Conservation (phyloP, 1,139 yeast species). For the Protomyces inundatus region DNA sequence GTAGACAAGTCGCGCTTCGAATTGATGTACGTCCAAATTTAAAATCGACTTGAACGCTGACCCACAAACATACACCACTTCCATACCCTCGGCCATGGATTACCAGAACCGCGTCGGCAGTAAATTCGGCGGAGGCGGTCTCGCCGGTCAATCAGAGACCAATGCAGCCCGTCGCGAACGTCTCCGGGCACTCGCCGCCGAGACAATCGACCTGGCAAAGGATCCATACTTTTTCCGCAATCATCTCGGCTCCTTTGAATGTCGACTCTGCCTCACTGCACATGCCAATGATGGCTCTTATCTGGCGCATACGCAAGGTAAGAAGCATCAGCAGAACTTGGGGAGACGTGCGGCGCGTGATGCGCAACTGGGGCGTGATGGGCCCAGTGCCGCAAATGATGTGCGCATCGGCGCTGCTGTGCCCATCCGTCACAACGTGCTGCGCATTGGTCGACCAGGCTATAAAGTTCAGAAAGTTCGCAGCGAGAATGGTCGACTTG, state of each 20-base stretch:
- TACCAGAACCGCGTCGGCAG: conserved; percentile 20
- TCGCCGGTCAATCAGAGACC: conserved; percentile 63
- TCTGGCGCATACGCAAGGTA: conserved; percentile 72
- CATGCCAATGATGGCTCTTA: conserved; percentile 74
- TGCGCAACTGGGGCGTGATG: conserved; percentile 12
- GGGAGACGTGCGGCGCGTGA: conserved; percentile 50
- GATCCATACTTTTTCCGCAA: conserved; percentile 73
- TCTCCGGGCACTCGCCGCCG: conserved; percentile 57
- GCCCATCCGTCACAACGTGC: conserved; percentile 48
- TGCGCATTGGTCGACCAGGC: conserved; percentile 67
- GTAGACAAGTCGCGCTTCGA: not conserved
- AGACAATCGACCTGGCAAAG: conserved; percentile 59
- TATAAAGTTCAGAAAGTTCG: conserved; percentile 62
- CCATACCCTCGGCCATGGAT: not conserved
- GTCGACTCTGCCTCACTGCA: conserved; percentile 67
- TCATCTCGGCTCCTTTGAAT: conserved; percentile 69
- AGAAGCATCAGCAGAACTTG: conserved; percentile 64
- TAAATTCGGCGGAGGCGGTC: conserved; percentile 52
- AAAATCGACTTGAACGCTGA: not conserved
- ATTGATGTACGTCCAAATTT: not conserved
- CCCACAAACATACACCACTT: not conserved
- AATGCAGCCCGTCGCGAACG: conserved; percentile 63
- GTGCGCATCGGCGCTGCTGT: conserved; percentile 36
- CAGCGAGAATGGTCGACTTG: conserved; percentile 54
- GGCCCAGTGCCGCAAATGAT: conserved; percentile 29